Percentiles rank a stretch among this genome's conserved stretches.
These are phyloP conservation scores for Trichoderma breve DNA, from an alignment of 2,329 filamentous ascomycete species.

Conservation along the genomic window DNA sequence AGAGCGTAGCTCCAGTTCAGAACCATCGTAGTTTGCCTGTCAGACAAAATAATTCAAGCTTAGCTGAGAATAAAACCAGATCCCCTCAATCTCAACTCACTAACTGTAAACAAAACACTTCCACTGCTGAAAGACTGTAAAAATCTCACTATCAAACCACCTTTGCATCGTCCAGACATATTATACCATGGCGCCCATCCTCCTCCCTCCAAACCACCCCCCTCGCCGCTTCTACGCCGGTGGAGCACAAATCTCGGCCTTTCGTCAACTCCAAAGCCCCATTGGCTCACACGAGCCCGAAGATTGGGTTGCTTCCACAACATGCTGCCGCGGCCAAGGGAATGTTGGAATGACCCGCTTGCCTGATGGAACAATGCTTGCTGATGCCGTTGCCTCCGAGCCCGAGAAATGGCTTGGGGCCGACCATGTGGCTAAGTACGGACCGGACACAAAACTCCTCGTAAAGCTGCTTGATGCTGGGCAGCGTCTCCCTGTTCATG, in stretches of 20 bases:
- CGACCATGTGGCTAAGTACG: constrained; percentile 21
- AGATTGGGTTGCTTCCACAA: constrained; percentile 26
- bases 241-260: constrained; percentile 22
- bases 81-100: neutral
- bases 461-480: constrained; percentile 28
- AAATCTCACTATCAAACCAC: neutral
- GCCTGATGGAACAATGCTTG: constrained; percentile 22
- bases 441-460: constrained; percentile 24
- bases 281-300: constrained; percentile 22
- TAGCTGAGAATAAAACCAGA: neutral
- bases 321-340: constrained; percentile 23
- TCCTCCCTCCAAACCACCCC: constrained; percentile 23
- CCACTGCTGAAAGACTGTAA: neutral
- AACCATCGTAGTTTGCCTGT: neutral
- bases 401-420: constrained; percentile 25
- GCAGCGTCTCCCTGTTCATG: constrained; percentile 26
- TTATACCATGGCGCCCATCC: constrained; percentile 21
- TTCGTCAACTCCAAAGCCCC: constrained; percentile 17
- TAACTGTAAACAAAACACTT: neutral
- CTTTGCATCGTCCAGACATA: neutral
- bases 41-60: neutral
- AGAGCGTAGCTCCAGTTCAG: neutral
- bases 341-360: constrained; percentile 21
- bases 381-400: constrained; percentile 21
- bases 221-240: constrained; percentile 23